Conservation (phyloP, 2,329 filamentous ascomycete genomes). For the Hypomyces perniciosus region DNA sequence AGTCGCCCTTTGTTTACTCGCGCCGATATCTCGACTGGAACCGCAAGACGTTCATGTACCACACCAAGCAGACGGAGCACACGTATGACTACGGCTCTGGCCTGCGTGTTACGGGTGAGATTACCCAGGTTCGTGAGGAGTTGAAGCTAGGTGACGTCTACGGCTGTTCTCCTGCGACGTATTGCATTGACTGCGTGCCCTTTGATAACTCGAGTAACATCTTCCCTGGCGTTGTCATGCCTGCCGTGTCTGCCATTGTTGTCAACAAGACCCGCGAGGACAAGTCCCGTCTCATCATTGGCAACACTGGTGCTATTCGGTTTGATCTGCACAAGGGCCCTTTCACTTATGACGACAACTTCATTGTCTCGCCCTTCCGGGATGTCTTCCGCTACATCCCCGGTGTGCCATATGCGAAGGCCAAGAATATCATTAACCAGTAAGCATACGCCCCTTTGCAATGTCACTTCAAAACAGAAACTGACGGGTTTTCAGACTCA, state of each 20-base stretch:
- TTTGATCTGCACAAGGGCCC: constrained; percentile 59
- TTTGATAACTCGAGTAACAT: constrained; percentile 48
- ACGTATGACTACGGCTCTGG: constrained; percentile 47
- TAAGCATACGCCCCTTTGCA: constrained; percentile 11
- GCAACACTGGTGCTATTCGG: constrained; percentile 55
- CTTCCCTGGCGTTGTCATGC: constrained; percentile 43
- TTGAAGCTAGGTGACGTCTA: constrained; percentile 52
- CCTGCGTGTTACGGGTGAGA: constrained; percentile 39
- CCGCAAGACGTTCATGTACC: constrained; percentile 57
- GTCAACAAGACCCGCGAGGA: constrained; percentile 45
- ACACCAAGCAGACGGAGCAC: constrained; percentile 46
- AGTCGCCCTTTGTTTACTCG: constrained; percentile 41
- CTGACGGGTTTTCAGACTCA: constrained; percentile 28
- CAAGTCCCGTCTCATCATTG: constrained; percentile 49
- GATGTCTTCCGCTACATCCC: constrained; percentile 49
- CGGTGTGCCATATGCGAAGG: constrained; percentile 42
- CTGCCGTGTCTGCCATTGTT: constrained; percentile 45
- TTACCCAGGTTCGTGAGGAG: constrained; percentile 43
- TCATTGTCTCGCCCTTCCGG: constrained; percentile 51
- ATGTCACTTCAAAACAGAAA: background rate
- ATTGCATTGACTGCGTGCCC: constrained; percentile 51
- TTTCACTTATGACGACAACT: constrained; percentile 49
- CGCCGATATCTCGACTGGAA: constrained; percentile 66
- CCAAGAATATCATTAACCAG: constrained; percentile 28
- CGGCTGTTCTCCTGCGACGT: constrained; percentile 55